phyloP scores from a whole-genome alignment of 352 stramenopile genomes.

The Hyaloperonospora arabidopsidis region DNA sequence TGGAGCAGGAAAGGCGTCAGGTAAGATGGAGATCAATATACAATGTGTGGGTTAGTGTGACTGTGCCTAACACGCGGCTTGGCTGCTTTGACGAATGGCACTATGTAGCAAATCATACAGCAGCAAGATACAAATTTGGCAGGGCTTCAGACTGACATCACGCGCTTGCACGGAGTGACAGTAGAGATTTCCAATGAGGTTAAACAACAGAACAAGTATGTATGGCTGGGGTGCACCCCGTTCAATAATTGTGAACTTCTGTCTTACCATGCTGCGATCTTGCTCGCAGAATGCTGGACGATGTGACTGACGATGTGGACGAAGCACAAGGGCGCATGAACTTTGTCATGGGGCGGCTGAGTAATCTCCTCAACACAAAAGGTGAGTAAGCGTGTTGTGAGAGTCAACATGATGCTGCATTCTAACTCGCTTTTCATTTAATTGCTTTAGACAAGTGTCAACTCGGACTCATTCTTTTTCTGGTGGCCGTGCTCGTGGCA shows the following conservation, averaged over 20 bases:
- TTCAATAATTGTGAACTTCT: neutral
- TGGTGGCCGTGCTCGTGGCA: conserved; percentile 53
- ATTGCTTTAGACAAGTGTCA: conserved; percentile 58
- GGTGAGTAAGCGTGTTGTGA: conserved; percentile 22
- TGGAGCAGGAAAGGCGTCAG: conserved; percentile 51
- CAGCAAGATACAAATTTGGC: conserved; percentile 63
- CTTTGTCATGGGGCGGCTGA: conserved; percentile 75
- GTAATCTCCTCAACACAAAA: conserved; percentile 75
- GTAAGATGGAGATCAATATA: conserved; percentile 14
- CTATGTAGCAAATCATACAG: conserved; percentile 50
- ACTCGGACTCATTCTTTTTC: conserved; percentile 63
- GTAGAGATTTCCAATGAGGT: conserved; percentile 67
- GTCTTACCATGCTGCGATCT: neutral
- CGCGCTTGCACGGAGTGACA: conserved; percentile 51
- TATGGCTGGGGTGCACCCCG: conserved; percentile 1
- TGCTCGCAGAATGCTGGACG: conserved; percentile 59
- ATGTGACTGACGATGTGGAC: conserved; percentile 61
- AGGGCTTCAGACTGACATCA: conserved; percentile 46
- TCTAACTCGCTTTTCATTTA: conserved; percentile 2
- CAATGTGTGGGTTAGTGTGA: neutral
- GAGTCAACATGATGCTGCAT: neutral
- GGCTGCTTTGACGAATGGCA: conserved; percentile 1
- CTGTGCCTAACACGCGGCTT: neutral
- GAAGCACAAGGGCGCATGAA: conserved; percentile 76
- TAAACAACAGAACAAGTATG: conserved; percentile 67